Evolutionary conservation across 305 asterid genomes (phyloP).

Genomic region (Solanum hybrid): DNA sequence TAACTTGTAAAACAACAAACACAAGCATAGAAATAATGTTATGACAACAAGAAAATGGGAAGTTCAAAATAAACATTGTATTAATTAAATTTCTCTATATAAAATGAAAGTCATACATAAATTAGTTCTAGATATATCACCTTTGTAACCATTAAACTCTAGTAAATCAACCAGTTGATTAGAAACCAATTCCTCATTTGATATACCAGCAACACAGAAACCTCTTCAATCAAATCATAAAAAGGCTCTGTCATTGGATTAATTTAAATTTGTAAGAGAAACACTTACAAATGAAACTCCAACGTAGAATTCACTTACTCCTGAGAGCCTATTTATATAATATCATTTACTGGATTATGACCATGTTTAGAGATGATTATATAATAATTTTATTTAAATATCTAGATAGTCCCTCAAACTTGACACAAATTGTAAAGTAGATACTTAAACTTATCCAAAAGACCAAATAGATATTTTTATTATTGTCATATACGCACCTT

Average conservation of each 20-base stretch:
- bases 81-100: not conserved
- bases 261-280: not conserved
- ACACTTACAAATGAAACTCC: not conserved
- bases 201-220: not conserved
- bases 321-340: not conserved
- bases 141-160: not conserved
- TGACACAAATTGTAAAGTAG: not conserved
- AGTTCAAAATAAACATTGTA: not conserved
- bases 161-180: not conserved
- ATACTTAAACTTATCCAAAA: not conserved
- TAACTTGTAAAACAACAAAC: not conserved
- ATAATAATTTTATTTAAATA: not conserved
- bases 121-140: not conserved
- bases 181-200: conserved; percentile 1
- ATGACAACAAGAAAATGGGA: not conserved
- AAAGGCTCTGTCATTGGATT: not conserved
- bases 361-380: not conserved
- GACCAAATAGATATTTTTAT: not conserved
- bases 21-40: not conserved
- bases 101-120: not conserved
- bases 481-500: not conserved
- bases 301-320: not conserved
- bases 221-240: not conserved
- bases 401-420: not conserved
- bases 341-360: not conserved